These are phyloP conservation scores for Orbilia quercus DNA, from an alignment of 2,329 filamentous ascomycete genomes.

Conservation along the genomic window DNA sequence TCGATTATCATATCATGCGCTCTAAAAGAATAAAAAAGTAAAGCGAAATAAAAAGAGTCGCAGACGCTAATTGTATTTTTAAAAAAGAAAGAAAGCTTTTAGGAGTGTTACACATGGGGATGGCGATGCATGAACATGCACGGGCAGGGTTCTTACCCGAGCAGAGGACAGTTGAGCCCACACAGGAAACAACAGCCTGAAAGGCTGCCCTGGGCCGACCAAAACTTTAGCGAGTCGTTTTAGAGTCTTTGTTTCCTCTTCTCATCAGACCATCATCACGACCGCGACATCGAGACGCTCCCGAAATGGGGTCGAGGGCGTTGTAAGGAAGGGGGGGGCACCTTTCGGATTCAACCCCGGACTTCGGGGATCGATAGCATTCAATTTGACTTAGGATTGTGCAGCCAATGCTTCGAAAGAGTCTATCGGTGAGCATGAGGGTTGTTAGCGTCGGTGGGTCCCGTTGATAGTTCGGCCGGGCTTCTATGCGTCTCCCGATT, in stretches of 20 bases:
- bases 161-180: constrained; percentile 44
- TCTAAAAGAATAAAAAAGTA: too few relatives aligned
- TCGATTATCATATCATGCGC: constrained; percentile 8
- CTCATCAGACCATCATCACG: constrained; percentile 14
- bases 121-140: constrained; percentile 1
- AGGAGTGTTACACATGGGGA: constrained; percentile 13
- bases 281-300: constrained; percentile 8
- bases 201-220: constrained; percentile 36
- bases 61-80: not conserved
- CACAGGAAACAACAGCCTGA: constrained; percentile 35
- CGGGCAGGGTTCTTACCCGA: constrained; percentile 32
- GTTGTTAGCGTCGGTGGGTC: constrained; percentile 23
- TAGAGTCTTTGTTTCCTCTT: constrained; percentile 20
- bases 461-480: constrained; percentile 29
- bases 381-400: constrained; percentile 36
- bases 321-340: too few relatives aligned
- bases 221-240: constrained; percentile 34
- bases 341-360: too few relatives aligned
- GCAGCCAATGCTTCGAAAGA: constrained; percentile 26
- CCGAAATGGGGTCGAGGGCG: constrained; percentile 23
- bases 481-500: constrained; percentile 40
- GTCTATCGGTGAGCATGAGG: not conserved
- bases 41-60: not conserved
- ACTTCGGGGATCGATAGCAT: too few relatives aligned
- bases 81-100: constrained; percentile 33